A percentile compares a stretch with the other conserved stretches of the same genome.
phyloP scores from a whole-genome alignment of 176 grass and related monocot genomes.

The Cymbopogon citratus region DNA sequence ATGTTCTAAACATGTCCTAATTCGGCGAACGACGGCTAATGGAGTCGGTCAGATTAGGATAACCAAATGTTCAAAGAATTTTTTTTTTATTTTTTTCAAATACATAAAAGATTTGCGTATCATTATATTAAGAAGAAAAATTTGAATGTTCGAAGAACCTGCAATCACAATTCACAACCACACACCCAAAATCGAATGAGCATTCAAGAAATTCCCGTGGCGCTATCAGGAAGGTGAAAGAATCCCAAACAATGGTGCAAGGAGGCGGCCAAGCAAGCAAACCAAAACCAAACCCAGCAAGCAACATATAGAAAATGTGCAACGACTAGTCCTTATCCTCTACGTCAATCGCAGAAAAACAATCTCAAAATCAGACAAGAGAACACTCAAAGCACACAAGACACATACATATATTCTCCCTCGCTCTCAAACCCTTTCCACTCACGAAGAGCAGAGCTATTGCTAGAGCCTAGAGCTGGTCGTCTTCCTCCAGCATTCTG shows the following conservation, averaged over 20 bases:
- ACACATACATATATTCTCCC: conserved; percentile 11
- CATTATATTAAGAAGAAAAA: too few relatives aligned
- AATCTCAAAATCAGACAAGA: neutral
- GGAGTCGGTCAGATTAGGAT: too few relatives aligned
- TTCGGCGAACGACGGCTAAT: neutral
- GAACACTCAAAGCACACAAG: neutral
- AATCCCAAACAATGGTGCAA: conserved; percentile 24
- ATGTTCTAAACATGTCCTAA: too few relatives aligned
- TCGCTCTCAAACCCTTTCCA: neutral
- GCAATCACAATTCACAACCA: too few relatives aligned
- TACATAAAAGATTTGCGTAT: too few relatives aligned
- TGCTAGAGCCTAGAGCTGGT: neutral
- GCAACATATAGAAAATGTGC: conserved; percentile 17
- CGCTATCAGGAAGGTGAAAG: neutral
- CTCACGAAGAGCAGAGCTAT: neutral
- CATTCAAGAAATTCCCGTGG: conserved; percentile 16
- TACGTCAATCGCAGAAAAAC: conserved; percentile 24
- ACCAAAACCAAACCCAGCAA: conserved; percentile 26
- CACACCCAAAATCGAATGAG: neutral
- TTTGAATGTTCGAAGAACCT: too few relatives aligned
- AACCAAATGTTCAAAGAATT: neutral
- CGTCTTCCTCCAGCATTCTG: conserved; percentile 2
- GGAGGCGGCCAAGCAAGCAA: conserved; percentile 18
- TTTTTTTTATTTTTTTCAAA: too few relatives aligned
- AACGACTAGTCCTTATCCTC: conserved; percentile 33